Conservation (phyloP, 257 asterid genomes). For the Orobanche coerulescens region DNA sequence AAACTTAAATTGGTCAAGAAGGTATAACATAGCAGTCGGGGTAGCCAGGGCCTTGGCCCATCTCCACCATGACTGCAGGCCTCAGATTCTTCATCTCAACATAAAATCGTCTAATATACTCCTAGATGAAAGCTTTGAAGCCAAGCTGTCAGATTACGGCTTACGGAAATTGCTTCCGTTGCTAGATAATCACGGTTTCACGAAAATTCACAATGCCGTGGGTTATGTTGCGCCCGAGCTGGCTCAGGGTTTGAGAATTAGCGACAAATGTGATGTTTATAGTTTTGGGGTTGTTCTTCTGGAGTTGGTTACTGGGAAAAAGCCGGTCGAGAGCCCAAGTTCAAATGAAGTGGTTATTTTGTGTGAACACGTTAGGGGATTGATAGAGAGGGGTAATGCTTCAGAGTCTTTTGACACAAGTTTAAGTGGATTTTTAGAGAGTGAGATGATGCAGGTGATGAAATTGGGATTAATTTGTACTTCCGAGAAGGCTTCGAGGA, state of each 20-base stretch:
- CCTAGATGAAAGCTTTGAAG: slow-evolving; percentile 41
- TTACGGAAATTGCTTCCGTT: slow-evolving; percentile 60
- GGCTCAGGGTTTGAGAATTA: slow-evolving; percentile 55
- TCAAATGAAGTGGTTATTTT: slow-evolving; percentile 63
- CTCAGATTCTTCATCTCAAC: slow-evolving; percentile 72
- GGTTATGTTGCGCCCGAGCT: slow-evolving; percentile 95
- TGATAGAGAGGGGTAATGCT: slow-evolving; percentile 60
- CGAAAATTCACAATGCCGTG: slow-evolving; percentile 68
- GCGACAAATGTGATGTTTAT: slow-evolving; percentile 77
- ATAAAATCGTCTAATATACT: slow-evolving; percentile 76
- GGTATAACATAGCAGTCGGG: slow-evolving; percentile 75
- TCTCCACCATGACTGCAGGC: slow-evolving; percentile 96
- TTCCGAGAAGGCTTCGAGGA: slow-evolving; percentile 49
- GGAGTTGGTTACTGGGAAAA: slow-evolving; percentile 81
- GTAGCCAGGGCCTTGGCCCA: slow-evolving; percentile 68
- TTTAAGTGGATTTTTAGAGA: slow-evolving; percentile 61
- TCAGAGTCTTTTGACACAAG: slow-evolving; percentile 61
- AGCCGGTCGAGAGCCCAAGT: slow-evolving; percentile 67
- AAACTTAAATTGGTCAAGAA: slow-evolving; percentile 60
- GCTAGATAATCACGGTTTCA: slow-evolving; percentile 41
- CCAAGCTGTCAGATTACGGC: slow-evolving; percentile 77
- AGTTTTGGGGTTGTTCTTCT: slow-evolving; percentile 72
- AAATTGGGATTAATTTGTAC: slow-evolving; percentile 79
- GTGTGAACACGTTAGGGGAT: slow-evolving; percentile 59
- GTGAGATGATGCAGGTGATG: slow-evolving; percentile 82